These are phyloP conservation scores for Heliosperma pusillum DNA, from an alignment of 148 eudicot species.

Conservation along the genomic window DNA sequence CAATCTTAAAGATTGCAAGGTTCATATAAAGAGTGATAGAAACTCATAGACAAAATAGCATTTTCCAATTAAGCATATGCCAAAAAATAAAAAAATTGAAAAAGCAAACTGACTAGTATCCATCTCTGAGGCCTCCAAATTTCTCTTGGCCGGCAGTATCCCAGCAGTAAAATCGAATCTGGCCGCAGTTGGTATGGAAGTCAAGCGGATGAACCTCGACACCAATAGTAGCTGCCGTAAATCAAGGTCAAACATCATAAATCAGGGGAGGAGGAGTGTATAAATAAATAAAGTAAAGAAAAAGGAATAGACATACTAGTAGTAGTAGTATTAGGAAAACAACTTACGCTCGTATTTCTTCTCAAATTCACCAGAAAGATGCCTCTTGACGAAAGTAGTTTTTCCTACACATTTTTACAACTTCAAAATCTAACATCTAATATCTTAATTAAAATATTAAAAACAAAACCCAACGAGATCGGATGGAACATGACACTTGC, in stretches of 20 bases:
- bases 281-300: too few relatives aligned
- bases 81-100: neutral
- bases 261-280: too few relatives aligned
- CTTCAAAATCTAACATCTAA: neutral
- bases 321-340: too few relatives aligned
- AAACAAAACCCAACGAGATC: too few relatives aligned
- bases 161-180: slow-evolving; percentile 43
- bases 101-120: slow-evolving; percentile 28
- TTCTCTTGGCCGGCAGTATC: slow-evolving; percentile 46
- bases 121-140: slow-evolving; percentile 32
- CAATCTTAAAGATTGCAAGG: neutral
- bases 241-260: neutral
- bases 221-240: slow-evolving; percentile 37
- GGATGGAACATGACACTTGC: too few relatives aligned
- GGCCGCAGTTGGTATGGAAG: slow-evolving; percentile 41
- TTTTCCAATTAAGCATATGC: too few relatives aligned
- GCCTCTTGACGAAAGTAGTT: slow-evolving; percentile 44
- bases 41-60: too few relatives aligned
- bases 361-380: slow-evolving; percentile 42
- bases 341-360: slow-evolving; percentile 47
- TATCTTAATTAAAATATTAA: too few relatives aligned
- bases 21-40: neutral
- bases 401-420: slow-evolving; percentile 24
- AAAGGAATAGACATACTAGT: too few relatives aligned
- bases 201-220: slow-evolving; percentile 47